Percentiles rank a stretch among this genome's conserved stretches.
Evolutionary conservation across 768 basidiomycete genomes (phyloP).

Genomic region (Clavulina sp.): DNA sequence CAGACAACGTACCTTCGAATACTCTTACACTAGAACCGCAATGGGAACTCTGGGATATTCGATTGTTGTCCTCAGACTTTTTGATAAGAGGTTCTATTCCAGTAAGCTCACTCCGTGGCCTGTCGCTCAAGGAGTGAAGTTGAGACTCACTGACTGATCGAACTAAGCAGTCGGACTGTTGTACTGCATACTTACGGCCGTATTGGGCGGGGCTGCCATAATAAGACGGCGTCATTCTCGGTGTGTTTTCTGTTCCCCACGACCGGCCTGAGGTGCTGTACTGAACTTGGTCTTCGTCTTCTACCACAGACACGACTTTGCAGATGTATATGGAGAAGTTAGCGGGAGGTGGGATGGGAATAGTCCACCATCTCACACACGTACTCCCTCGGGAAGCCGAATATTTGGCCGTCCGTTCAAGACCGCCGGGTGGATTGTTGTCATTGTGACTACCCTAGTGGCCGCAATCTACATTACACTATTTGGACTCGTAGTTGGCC

Average conservation of each 20-base stretch:
- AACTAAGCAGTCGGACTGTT: slow-evolving; percentile 16
- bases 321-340: slow-evolving; percentile 27
- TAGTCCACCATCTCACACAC: slow-evolving; percentile 26
- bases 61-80: slow-evolving; percentile 59
- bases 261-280: too few relatives aligned
- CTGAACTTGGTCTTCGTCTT: too few relatives aligned
- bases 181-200: slow-evolving; percentile 28
- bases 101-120: slow-evolving; percentile 30
- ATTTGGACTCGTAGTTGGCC: slow-evolving; percentile 41
- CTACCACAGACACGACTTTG: slow-evolving; percentile 71
- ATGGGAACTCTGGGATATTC: slow-evolving; percentile 58
- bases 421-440: slow-evolving; percentile 55
- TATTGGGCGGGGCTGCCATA: slow-evolving; percentile 42
- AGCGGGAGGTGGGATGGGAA: background rate
- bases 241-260: too few relatives aligned
- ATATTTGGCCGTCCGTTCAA: slow-evolving; percentile 62
- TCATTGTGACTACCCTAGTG: slow-evolving; percentile 42
- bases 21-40: slow-evolving; percentile 63
- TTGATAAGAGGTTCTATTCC: slow-evolving; percentile 51
- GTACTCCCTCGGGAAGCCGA: slow-evolving; percentile 39
- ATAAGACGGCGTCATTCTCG: slow-evolving; percentile 45
- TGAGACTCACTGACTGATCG: background rate
- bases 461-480: slow-evolving; percentile 46
- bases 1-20: slow-evolving; percentile 65
- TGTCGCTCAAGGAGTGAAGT: background rate